These are phyloP conservation scores for Syzygium grande DNA, from an alignment of 345 rosid genomes.

Conservation along the genomic window DNA sequence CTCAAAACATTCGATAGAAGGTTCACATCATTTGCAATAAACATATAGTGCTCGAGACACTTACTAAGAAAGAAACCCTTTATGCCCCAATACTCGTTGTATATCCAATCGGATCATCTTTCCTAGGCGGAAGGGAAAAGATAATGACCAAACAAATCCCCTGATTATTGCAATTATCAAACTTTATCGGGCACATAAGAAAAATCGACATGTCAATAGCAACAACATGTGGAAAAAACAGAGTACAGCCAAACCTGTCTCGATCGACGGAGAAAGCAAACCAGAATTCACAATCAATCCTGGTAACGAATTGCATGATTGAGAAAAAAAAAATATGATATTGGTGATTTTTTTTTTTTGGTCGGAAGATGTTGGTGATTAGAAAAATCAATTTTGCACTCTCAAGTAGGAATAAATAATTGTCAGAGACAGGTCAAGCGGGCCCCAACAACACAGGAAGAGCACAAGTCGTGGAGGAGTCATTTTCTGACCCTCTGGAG, in stretches of 20 bases:
- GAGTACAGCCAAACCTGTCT: neutral
- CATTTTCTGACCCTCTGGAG: neutral
- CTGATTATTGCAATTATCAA: neutral
- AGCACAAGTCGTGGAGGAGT: neutral
- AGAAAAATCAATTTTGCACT: neutral
- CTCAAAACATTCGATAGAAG: neutral
- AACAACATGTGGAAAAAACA: neutral
- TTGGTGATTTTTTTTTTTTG: no score
- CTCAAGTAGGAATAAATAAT: neutral
- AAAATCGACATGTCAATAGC: neutral
- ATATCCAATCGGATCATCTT: neutral
- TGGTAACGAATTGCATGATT: neutral
- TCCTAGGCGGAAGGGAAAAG: neutral
- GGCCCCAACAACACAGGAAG: neutral
- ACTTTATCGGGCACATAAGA: neutral
- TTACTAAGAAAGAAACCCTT: neutral
- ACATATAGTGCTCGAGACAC: neutral
- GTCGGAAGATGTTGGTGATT: neutral
- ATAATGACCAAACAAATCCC: neutral
- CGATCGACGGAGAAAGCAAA: neutral
- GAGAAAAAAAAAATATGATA: neutral
- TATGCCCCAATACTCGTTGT: neutral
- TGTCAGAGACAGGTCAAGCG: no score
- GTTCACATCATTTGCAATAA: neutral
- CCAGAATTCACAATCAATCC: neutral